Conservation (phyloP, 208 protist genomes). For the Crithidia mellificae region DNA sequence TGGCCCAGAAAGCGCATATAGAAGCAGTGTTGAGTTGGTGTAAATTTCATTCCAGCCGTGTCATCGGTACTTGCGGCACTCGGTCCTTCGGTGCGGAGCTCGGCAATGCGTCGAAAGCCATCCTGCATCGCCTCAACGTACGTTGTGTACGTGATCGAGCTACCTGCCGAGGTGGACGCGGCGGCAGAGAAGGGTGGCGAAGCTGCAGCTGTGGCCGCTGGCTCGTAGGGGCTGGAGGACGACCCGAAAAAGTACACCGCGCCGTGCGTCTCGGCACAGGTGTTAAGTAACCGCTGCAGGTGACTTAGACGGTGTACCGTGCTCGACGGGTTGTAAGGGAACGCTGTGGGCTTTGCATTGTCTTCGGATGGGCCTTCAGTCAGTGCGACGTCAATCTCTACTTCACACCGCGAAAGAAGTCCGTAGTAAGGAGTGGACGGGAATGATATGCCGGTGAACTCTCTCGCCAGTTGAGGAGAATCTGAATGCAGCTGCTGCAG, state of each 20-base stretch:
- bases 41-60: neutral
- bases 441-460: slow-evolving; percentile 9
- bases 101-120: slow-evolving; percentile 22
- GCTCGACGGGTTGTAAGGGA: slow-evolving; percentile 14
- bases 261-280: slow-evolving; percentile 21
- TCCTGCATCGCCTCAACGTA: slow-evolving; percentile 30
- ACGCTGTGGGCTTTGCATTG: neutral
- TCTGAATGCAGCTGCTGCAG: no score
- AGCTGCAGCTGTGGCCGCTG: neutral
- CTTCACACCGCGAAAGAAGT: slow-evolving; percentile 36
- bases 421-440: slow-evolving; percentile 64
- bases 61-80: no score
- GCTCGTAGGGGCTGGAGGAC: slow-evolving; percentile 15
- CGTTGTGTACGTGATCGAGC: slow-evolving; percentile 9
- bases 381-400: slow-evolving; percentile 38
- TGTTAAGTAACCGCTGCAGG: slow-evolving; percentile 31
- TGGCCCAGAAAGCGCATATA: slow-evolving; percentile 52
- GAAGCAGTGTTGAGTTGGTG: slow-evolving; percentile 40
- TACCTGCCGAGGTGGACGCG: no score
- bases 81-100: no score
- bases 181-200: neutral
- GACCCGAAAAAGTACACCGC: slow-evolving; percentile 46
- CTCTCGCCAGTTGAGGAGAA: no score
- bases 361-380: neutral
- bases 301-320: slow-evolving; percentile 9